Base-by-base conservation (phyloP, 371 early-diverging fungal species). In the Choanephora cucurbitarum region DNA sequence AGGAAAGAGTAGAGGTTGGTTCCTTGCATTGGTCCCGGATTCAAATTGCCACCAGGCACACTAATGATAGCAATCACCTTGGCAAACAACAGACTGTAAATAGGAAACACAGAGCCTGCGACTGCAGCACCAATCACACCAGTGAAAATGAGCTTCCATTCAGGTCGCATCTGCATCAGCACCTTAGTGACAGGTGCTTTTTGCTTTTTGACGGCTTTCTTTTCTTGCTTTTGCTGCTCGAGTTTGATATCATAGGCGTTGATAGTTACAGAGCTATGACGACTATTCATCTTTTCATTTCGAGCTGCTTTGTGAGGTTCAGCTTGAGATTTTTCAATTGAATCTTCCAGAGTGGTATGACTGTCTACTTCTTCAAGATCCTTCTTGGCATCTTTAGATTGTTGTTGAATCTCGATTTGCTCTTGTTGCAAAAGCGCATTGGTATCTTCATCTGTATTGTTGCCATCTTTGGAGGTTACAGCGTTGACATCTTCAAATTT, bases 1-100 rank as follows among this genome's bases (percentile, higher is more conserved):
- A 89, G 73, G 33, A 92, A 77, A 3, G 91, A 78, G 67, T 86
- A 94, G 31, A 90, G 80, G 45, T 84, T 81, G 50, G 85, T 77
- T 31, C 83, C 79, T 52, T 71, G 52, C 15, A 75, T 62, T 47
- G 69, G 69, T 2, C 69, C 72, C 14, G 59, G 58, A 42, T 76
- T 74, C 37, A 84, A 65, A 14, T 39, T 10, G 24, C n/a, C 19
- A 13, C 51, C 58, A 0, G 55, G 55, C 8, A 24, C 28, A 17
- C 9, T 45, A 17, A 54, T 44, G 3, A 49, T 28, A 3, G 28
- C 23, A 7, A 57, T 53, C 10, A 79, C 69, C 37, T 69, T 62
- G 34, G 76, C 62, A 57, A 80, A 80, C n/a, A 73, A 61, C 37
- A 64, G 60, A 17, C 74, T 66, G 47, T 68, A 81, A 14, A 63